Base-by-base conservation (phyloP, 2,329 filamentous ascomycete genomes). In the Aspergillus aculeatus region DNA sequence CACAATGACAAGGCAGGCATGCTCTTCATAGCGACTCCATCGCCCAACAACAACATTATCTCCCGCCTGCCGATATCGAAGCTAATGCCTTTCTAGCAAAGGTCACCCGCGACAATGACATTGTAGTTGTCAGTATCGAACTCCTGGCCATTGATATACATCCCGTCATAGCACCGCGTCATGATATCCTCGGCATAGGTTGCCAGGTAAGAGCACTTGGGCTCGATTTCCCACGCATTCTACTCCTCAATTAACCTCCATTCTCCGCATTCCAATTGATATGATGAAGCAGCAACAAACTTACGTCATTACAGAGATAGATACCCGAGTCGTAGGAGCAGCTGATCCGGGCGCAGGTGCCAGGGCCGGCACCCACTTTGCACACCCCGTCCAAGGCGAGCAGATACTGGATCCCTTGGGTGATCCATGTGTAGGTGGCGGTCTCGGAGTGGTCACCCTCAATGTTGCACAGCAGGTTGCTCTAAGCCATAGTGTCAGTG, bases 271-370 rank as follows among this genome's bases (percentile, higher is more conserved):
- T 5, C 26, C 7, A 1, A 29, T 1, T 26, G 5, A 29, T 3
- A 9, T 9, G 26, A 2, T 7, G 26, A 3, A 29, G 26, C 26
- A 10, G 26, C 26, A 26, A 26, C 26, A 9, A 23, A 38, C 50
- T 9, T 41, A 52, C 47, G 49, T 56, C 54, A 56, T 56, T 56
- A 21, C 54, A 56, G 12, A 56, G 41, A 16, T 7, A 49, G 9
- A 49, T 49, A 10, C 26, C 54, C 5, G 54, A 23, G 26, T 56
- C 19, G 19, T 56, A 56, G 16, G 54, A 56, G 26, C 44, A 49
- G 29, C 54, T 56, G 26, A 56, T 56, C 11, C 54, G 16, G 14
- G 54, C 47, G 35, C 54, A 56, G 6, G 23, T 29, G 14, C 14
- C 6, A 2, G 54, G 54, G 4, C 54, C 54, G 7, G 26, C 29